phyloP scores from a whole-genome alignment of 1,284 basidiomycete genomes.

The Puccinia horiana region DNA sequence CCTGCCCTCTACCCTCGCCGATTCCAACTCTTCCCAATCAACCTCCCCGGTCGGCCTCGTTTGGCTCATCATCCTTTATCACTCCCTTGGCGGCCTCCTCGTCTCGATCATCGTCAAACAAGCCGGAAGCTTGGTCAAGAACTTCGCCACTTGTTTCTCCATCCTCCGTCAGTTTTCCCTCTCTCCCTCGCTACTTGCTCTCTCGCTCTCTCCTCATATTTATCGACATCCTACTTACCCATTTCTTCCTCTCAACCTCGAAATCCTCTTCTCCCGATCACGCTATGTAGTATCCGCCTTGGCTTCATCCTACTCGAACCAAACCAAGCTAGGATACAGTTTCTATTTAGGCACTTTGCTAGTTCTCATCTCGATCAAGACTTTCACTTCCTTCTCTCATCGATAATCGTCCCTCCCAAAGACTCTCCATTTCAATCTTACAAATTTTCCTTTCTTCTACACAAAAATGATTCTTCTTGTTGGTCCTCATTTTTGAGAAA shows the following conservation, averaged over 20 bases:
- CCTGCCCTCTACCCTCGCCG: not conserved
- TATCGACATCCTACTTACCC: too few species aligned
- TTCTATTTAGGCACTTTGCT: not conserved
- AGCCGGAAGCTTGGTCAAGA: conserved; percentile 16
- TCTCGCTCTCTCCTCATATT: not conserved
- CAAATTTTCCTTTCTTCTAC: too few species aligned
- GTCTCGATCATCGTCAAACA: conserved; percentile 43
- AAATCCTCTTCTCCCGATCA: not conserved
- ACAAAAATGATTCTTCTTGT: too few species aligned
- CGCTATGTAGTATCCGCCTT: not conserved
- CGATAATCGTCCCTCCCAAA: too few species aligned
- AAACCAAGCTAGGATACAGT: not conserved
- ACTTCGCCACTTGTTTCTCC: conserved; percentile 34
- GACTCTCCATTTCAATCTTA: too few species aligned
- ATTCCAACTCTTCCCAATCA: not conserved
- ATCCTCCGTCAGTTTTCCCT: conserved; percentile 30
- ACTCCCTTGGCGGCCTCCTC: conserved; percentile 40
- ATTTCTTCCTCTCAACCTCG: not conserved
- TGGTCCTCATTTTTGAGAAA: too few species aligned
- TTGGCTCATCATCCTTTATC: conserved; percentile 39
- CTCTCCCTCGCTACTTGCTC: not conserved
- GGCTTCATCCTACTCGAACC: not conserved
- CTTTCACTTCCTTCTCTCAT: not conserved
- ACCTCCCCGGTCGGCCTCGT: not conserved
- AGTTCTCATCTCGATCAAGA: not conserved